A percentile compares a stretch with the other conserved stretches of the same genome.
These are phyloP conservation scores for Moesziomyces antarcticus DNA, from an alignment of 1,284 basidiomycete genomes.

Conservation along the genomic window DNA sequence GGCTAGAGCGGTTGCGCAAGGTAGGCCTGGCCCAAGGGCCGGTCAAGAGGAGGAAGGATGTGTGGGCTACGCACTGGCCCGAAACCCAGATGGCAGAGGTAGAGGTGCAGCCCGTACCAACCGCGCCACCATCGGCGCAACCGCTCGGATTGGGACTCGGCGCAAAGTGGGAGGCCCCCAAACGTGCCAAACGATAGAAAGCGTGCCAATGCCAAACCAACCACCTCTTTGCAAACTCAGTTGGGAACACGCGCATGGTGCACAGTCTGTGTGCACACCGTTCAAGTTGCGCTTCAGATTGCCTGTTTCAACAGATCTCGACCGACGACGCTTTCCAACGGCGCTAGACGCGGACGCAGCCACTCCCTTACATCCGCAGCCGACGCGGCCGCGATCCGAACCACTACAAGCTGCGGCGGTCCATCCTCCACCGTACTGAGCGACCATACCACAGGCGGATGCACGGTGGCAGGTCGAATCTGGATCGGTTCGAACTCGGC, in stretches of 20 bases:
- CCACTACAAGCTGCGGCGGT: slow-evolving; percentile 71
- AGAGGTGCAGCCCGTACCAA: not conserved
- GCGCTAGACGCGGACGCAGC: slow-evolving; percentile 73
- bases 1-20: slow-evolving; percentile 41
- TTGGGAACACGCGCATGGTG: too few relatives aligned
- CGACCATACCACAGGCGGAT: slow-evolving; percentile 81
- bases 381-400: slow-evolving; percentile 79
- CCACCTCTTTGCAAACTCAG: not conserved
- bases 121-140: not conserved
- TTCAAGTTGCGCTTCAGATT: too few relatives aligned
- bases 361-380: slow-evolving; percentile 79
- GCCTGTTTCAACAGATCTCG: slow-evolving; percentile 55
- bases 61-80: not conserved
- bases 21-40: slow-evolving; percentile 36
- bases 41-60: not conserved
- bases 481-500: slow-evolving; percentile 73
- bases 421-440: slow-evolving; percentile 70
- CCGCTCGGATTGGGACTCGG: slow-evolving; percentile 17
- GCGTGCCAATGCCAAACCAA: not conserved
- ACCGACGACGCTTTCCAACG: slow-evolving; percentile 70
- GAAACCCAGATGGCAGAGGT: too few relatives aligned
- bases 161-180: slow-evolving; percentile 18
- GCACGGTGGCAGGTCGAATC: slow-evolving; percentile 72
- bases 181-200: not conserved
- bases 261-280: too few relatives aligned